Evolutionary conservation across 805 yeast species (phyloP).

Genomic region (Wickerhamiella sergipiensis): DNA sequence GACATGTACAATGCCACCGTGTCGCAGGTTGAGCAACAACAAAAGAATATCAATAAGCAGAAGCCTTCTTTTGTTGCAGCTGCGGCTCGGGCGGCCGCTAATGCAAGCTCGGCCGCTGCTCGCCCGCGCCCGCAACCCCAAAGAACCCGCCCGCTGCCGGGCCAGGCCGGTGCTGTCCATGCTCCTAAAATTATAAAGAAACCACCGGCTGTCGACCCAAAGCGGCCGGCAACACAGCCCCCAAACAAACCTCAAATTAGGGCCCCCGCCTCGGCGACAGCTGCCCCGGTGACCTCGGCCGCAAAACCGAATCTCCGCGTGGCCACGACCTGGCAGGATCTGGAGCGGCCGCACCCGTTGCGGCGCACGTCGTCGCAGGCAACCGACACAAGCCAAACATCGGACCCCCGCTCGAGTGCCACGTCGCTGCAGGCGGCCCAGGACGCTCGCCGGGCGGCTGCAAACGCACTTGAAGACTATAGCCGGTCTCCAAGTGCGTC

Average conservation of each 20-base stretch:
- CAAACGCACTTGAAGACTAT: background rate
- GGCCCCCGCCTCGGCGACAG: background rate
- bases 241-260: background rate
- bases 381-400: background rate
- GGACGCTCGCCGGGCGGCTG: background rate
- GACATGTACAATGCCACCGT: background rate
- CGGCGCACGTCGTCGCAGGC: background rate
- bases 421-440: background rate
- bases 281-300: background rate
- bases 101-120: background rate
- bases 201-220: background rate
- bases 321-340: background rate
- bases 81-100: background rate
- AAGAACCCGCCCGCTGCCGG: background rate
- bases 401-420: background rate
- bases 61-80: slow-evolving; percentile 1
- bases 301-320: background rate
- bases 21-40: background rate
- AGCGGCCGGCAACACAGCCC: background rate
- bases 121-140: background rate
- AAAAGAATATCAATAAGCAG: background rate
- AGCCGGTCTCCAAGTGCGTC: background rate
- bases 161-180: background rate
- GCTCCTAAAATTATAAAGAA: background rate
- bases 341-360: background rate